These are phyloP conservation scores for Uronychia setigera DNA, from an alignment of 73 alveolate species.

Conservation along the genomic window DNA sequence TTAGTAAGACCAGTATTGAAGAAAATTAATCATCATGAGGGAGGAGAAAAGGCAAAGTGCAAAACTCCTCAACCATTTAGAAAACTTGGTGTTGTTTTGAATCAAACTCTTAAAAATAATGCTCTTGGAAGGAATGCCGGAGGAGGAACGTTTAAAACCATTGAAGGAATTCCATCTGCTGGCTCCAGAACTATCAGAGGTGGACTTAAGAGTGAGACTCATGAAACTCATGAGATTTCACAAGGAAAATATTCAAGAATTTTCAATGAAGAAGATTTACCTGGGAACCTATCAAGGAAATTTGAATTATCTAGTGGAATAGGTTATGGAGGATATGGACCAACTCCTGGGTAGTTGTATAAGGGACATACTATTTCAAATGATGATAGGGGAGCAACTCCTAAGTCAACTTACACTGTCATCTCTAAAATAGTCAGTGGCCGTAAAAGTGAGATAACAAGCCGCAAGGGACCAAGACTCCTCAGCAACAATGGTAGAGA, in stretches of 20 bases:
- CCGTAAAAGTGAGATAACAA: too few relatives aligned
- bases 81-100: not conserved
- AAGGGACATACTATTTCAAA: not conserved
- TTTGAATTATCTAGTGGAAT: too few relatives aligned
- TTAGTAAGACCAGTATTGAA: too few relatives aligned
- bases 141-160: too few relatives aligned
- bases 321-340: too few relatives aligned
- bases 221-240: too few relatives aligned
- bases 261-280: not conserved
- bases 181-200: too few relatives aligned
- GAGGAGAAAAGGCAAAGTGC: not conserved
- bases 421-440: not conserved
- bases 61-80: not conserved
- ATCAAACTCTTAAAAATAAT: not conserved
- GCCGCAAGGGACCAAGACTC: not conserved
- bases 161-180: too few relatives aligned
- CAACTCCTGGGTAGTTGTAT: not conserved
- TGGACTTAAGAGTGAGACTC: too few relatives aligned
- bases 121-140: conserved; percentile 1
- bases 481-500: not conserved
- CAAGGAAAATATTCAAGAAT: not conserved
- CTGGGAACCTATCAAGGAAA: not conserved
- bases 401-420: not conserved
- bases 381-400: not conserved
- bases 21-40: too few relatives aligned